Percentiles rank a stretch among this genome's conserved stretches.
phyloP scores from a whole-genome alignment of 306 rosid genomes.

The Vicia sativa region DNA sequence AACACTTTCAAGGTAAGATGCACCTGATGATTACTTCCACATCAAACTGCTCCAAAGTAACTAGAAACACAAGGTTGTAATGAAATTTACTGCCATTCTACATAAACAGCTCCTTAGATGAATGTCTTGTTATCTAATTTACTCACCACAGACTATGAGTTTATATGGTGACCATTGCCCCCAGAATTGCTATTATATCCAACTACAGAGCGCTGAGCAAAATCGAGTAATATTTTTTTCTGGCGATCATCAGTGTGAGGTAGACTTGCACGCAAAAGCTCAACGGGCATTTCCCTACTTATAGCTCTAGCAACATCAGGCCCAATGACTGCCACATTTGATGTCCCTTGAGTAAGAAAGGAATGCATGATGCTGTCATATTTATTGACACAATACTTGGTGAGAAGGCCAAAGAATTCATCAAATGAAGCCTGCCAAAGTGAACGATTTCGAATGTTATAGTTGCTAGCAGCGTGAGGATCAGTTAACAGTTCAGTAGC shows the following conservation, averaged over 20 bases:
- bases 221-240: slow-evolving; percentile 66
- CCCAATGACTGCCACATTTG: slow-evolving; percentile 54
- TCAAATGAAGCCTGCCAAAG: slow-evolving; percentile 98
- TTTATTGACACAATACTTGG: slow-evolving; percentile 81
- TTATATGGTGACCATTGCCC: slow-evolving; percentile 54
- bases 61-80: slow-evolving; percentile 26
- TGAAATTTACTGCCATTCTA: slow-evolving; percentile 26
- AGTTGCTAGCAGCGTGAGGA: slow-evolving; percentile 76
- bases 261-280: slow-evolving; percentile 88
- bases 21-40: slow-evolving; percentile 41
- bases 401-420: slow-evolving; percentile 75
- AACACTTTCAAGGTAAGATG: slow-evolving; percentile 45
- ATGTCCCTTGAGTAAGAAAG: slow-evolving; percentile 54
- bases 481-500: slow-evolving; percentile 88
- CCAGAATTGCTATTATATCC: slow-evolving; percentile 58
- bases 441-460: slow-evolving; percentile 61
- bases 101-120: slow-evolving; percentile 33
- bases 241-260: slow-evolving; percentile 91
- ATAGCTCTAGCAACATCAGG: slow-evolving; percentile 76
- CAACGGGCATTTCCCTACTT: slow-evolving; percentile 91
- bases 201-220: slow-evolving; percentile 79
- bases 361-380: slow-evolving; percentile 77
- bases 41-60: slow-evolving; percentile 37
- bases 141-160: slow-evolving; percentile 66
- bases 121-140: slow-evolving; percentile 38